phyloP scores from a whole-genome alignment of 495 filamentous ascomycete genomes.

The Aspergillus olivimuriae region DNA sequence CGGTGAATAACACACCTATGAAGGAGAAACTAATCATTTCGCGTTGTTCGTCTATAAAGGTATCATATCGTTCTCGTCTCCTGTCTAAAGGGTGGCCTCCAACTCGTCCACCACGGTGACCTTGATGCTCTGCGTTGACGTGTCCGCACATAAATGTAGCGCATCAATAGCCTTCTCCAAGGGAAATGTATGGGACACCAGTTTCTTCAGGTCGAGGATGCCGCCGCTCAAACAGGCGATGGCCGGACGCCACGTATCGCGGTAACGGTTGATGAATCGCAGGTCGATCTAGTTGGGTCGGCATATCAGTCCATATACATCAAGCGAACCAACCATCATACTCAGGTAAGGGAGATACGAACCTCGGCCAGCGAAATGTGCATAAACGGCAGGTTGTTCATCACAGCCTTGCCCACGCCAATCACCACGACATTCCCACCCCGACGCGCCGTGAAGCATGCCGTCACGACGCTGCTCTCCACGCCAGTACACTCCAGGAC shows the following conservation, averaged over 20 bases:
- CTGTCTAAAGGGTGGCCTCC: conserved; percentile 23
- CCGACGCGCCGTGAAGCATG: conserved; percentile 47
- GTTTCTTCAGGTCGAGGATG: conserved; percentile 50
- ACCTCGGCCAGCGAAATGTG: conserved; percentile 53
- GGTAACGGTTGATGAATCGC: conserved; percentile 59
- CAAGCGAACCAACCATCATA: too few relatives aligned
- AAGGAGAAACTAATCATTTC: too few relatives aligned
- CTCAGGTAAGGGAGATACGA: neutral
- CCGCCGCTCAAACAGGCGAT: conserved; percentile 41
- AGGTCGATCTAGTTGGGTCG: conserved; percentile 60
- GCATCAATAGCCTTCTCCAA: conserved; percentile 52
- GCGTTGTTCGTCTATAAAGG: too few relatives aligned
- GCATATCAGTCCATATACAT: too few relatives aligned
- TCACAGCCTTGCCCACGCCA: conserved; percentile 52
- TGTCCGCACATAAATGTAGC: conserved; percentile 43
- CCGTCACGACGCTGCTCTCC: conserved; percentile 52
- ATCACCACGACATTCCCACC: conserved; percentile 58
- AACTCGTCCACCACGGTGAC: conserved; percentile 52
- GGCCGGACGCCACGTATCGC: conserved; percentile 55
- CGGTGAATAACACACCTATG: too few relatives aligned
- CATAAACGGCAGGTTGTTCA: conserved; percentile 64
- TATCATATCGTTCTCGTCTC: neutral
- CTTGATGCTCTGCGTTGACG: conserved; percentile 48
- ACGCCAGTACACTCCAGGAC: conserved; percentile 61
- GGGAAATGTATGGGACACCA: conserved; percentile 65